Conservation (phyloP, 176 grass and related monocot genomes). For the Otatea glauca region DNA sequence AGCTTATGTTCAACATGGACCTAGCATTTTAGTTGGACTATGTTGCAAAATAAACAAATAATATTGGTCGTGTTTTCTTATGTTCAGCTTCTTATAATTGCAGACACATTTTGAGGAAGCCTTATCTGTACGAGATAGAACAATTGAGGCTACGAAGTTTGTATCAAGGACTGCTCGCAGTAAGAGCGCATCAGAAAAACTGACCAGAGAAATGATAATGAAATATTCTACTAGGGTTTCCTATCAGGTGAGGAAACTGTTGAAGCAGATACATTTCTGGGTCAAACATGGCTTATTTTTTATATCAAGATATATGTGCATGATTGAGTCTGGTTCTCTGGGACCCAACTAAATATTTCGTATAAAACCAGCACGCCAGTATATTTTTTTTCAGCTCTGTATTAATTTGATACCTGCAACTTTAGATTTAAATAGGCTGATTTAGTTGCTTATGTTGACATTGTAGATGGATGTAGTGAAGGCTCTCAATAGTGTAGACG, state of each 20-base stretch:
- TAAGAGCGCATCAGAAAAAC: constrained; percentile 82
- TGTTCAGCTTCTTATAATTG: constrained; percentile 41
- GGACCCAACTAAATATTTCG: constrained; percentile 26
- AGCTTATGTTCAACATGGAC: too few species aligned
- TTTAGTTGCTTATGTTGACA: constrained; percentile 33
- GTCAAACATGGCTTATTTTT: constrained; percentile 22
- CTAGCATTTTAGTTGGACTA: not conserved
- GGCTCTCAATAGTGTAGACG: constrained; percentile 81
- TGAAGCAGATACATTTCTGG: constrained; percentile 6
- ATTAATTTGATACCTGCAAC: not conserved
- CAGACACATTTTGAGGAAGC: constrained; percentile 98
- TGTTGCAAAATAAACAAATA: not conserved
- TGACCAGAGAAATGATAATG: constrained; percentile 83
- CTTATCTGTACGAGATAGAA: constrained; percentile 74
- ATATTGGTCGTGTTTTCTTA: constrained; percentile 37
- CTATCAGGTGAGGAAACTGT: constrained; percentile 69
- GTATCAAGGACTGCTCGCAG: constrained; percentile 70
- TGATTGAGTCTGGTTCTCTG: constrained; percentile 15
- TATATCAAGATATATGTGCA: constrained; percentile 23
- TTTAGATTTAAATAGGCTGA: constrained; percentile 34
- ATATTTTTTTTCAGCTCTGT: not conserved
- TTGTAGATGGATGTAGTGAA: constrained; percentile 92
- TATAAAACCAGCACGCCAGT: not conserved
- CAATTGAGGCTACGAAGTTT: constrained; percentile 68
- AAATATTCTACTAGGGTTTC: constrained; percentile 87